Evolutionary conservation across 129 eudicot species (phyloP), one percentile per base, ranked within the genome.

Genomic region (Scalesia atractyloides): DNA sequence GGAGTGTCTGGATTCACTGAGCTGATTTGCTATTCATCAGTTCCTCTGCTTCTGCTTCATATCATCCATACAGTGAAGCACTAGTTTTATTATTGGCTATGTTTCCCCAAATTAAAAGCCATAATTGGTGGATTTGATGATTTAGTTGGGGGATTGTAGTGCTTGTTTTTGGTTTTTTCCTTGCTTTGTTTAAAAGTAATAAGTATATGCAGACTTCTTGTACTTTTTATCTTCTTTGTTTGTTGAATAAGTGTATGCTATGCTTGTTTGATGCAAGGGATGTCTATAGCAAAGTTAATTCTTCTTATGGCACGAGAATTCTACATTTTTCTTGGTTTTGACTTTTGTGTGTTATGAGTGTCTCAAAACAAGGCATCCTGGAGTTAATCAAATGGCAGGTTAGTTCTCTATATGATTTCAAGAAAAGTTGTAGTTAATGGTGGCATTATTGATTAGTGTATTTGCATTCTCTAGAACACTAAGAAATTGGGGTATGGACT

Each of bases 181-280:
- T 69, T 77, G 70, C 69, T 69, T 69, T 78, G 22, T 19, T 78
- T 72, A 62, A 64, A 78, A 51, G 77, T 64, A 78, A 78, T 78
- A 71, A 78, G 82, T 53, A 41, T 51, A 14, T 78, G 73, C 67
- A 71, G 51, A 78, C 77, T 59, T 47, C 1, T 59, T 68, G 64
- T 47, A 76, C 26, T 17, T 20, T 74, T 9, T 63, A 49, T 74
- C 24, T 37, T 64, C 5, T 43, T 44, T 39, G 6, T 14, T 34
- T 65, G 77, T 47, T 78, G 19, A 78, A 78, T 78, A 78, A 78
- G 69, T 71, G 60, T 30, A 64, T 78, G 82, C 73, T 70, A 78
- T 78, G 77, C 82, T 71, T 71, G 77, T 64, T 71, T 78, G 61
- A 78, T 71, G 82, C 82, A 78, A 78, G 77, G 48, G 82, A 54